phyloP scores from a whole-genome alignment of 306 rosid genomes.

The apple (Malus domestica) region DNA sequence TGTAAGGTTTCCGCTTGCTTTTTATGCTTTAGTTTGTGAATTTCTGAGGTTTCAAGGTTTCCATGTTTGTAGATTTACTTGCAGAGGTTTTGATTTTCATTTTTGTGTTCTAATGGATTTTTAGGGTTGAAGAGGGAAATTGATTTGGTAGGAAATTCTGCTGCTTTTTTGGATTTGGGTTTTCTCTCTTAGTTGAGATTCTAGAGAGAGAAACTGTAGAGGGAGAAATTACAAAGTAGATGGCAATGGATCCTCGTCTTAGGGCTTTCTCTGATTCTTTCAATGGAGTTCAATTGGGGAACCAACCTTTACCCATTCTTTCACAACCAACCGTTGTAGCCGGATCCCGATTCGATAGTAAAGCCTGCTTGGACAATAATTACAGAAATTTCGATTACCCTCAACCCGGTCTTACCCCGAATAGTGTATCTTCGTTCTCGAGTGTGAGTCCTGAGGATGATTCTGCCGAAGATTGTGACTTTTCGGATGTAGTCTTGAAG shows the following conservation, averaged over 20 bases:
- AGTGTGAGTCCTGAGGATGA: slow-evolving; percentile 49
- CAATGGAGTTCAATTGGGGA: slow-evolving; percentile 37
- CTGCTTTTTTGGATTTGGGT: slow-evolving; percentile 15
- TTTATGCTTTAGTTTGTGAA: not conserved
- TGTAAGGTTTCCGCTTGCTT: not conserved
- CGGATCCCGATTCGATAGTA: slow-evolving; percentile 20
- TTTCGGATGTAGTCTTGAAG: slow-evolving; percentile 70
- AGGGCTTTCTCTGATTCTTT: slow-evolving; percentile 26
- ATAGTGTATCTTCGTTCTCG: slow-evolving; percentile 29
- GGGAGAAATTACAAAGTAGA: slow-evolving; percentile 7
- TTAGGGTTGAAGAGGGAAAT: slow-evolving; percentile 23
- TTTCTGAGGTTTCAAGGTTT: not conserved
- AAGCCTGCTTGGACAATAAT: slow-evolving; percentile 30
- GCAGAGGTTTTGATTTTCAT: slow-evolving; percentile 7
- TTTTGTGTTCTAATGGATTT: slow-evolving; percentile 10
- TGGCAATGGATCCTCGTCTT: slow-evolving; percentile 51
- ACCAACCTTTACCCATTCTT: slow-evolving; percentile 35
- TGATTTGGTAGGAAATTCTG: slow-evolving; percentile 5
- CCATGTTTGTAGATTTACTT: slow-evolving; percentile 9
- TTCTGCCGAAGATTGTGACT: slow-evolving; percentile 80
- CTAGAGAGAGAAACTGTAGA: not conserved
- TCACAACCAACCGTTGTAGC: slow-evolving; percentile 35
- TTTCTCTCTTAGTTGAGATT: not conserved
- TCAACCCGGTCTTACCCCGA: slow-evolving; percentile 26
- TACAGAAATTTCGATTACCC: slow-evolving; percentile 30